Percentiles rank a stretch among this genome's conserved stretches.
phyloP scores from a whole-genome alignment of 768 basidiomycete species.

The Lactifluus echinatus region DNA sequence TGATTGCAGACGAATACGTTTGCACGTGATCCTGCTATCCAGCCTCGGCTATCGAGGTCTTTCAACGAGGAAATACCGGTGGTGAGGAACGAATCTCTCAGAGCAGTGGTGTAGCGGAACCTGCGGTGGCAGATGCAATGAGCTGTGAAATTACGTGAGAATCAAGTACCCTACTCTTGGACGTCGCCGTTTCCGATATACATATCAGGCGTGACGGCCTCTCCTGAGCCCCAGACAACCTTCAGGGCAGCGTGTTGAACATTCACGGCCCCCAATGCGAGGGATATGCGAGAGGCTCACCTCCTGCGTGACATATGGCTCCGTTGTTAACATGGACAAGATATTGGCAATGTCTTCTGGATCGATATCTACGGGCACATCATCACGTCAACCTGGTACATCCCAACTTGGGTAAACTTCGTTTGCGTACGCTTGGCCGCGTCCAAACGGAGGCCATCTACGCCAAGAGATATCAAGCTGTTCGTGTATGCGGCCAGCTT shows the following conservation, averaged over 20 bases:
- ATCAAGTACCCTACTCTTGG: constrained; percentile 39
- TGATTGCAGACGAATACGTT: constrained; percentile 66
- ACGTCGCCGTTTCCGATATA: constrained; percentile 54
- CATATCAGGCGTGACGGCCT: constrained; percentile 46
- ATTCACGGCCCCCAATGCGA: not conserved
- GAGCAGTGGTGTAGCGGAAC: constrained; percentile 50
- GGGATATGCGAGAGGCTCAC: constrained; percentile 10
- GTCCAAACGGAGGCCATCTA: constrained; percentile 55
- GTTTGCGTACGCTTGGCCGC: constrained; percentile 48
- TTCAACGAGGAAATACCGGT: constrained; percentile 44
- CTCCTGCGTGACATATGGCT: constrained; percentile 58
- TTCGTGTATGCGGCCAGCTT: constrained; percentile 49
- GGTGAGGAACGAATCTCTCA: constrained; percentile 44
- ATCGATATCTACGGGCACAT: constrained; percentile 40
- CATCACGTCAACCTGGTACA: not conserved
- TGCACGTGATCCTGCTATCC: constrained; percentile 44
- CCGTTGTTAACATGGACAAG: constrained; percentile 31
- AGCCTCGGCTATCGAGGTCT: constrained; percentile 46
- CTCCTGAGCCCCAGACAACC: constrained; percentile 37
- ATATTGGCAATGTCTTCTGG: constrained; percentile 48
- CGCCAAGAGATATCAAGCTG: constrained; percentile 52
- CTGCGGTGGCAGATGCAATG: constrained; percentile 14
- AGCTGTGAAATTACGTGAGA: not conserved
- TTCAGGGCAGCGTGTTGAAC: not conserved
- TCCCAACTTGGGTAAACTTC: not conserved